Percentiles rank a stretch among this genome's conserved stretches.
These are phyloP conservation scores for Saccharomycodes ludwigii DNA, from an alignment of 805 yeast genomes.

Conservation along the genomic window DNA sequence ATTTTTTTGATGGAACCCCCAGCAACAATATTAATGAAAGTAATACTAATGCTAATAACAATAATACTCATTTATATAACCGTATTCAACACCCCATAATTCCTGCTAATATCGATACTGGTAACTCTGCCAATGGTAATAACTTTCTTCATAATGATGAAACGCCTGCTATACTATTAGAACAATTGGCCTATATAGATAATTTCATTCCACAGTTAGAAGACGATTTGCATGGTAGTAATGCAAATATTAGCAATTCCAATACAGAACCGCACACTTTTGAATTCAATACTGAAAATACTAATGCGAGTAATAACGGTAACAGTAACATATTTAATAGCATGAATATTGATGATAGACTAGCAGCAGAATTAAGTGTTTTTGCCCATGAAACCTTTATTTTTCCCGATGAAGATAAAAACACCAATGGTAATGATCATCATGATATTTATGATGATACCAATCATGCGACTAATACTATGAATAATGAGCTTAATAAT, in stretches of 20 bases:
- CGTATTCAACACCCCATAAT: background rate
- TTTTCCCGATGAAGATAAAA: constrained; percentile 72
- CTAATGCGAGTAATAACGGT: background rate
- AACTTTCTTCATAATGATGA: constrained; percentile 7
- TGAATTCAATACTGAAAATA: constrained; percentile 10
- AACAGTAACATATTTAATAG: background rate
- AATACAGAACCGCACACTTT: background rate
- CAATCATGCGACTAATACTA: constrained; percentile 5
- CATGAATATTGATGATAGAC: constrained; percentile 31
- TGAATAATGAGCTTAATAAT: constrained; percentile 6
- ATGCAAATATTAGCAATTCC: background rate
- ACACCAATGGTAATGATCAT: constrained; percentile 13
- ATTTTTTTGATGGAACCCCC: constrained; percentile 12
- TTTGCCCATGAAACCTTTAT: constrained; percentile 74
- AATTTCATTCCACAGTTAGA: constrained; percentile 50
- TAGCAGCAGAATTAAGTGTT: constrained; percentile 60
- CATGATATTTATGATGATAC: constrained; percentile 8
- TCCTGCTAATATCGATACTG: background rate
- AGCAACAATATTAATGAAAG: constrained; percentile 1
- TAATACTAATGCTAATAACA: background rate
- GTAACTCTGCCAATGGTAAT: background rate
- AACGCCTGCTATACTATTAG: constrained; percentile 39
- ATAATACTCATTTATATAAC: too few species aligned
- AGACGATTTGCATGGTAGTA: constrained; percentile 26
- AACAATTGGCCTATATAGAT: constrained; percentile 71